Percentiles rank a stretch among this genome's conserved stretches.
Conservation (phyloP, 352 stramenopile species). For the Discostella stelligera region DNA sequence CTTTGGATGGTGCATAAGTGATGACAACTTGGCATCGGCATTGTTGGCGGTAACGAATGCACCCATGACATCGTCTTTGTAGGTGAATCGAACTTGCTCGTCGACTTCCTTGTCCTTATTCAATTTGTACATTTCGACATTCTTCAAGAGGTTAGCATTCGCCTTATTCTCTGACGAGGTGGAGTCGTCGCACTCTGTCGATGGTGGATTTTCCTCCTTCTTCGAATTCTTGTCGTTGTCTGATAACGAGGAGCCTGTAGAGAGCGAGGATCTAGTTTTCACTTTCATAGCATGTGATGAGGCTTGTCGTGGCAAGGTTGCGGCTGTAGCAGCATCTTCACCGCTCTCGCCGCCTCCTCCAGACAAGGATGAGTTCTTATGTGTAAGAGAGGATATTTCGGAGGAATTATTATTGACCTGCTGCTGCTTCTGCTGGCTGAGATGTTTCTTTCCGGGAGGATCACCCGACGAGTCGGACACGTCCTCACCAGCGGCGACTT, state of each 20-base stretch:
- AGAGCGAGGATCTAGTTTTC: background rate
- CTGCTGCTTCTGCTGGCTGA: constrained; percentile 18
- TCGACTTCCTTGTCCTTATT: constrained; percentile 44
- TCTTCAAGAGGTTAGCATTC: constrained; percentile 61
- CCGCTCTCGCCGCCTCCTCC: constrained; percentile 1
- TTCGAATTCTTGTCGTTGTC: constrained; percentile 10
- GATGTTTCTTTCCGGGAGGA: constrained; percentile 10
- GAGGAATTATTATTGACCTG: constrained; percentile 1
- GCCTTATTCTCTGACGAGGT: constrained; percentile 64
- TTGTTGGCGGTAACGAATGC: constrained; percentile 80
- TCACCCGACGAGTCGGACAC: constrained; percentile 39
- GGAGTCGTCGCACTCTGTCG: constrained; percentile 54
- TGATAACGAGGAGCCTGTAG: background rate
- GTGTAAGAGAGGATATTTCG: constrained; percentile 30
- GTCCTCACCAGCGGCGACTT: constrained; percentile 38
- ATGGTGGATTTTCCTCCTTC: constrained; percentile 6
- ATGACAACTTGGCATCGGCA: constrained; percentile 72
- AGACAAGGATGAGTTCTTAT: constrained; percentile 37
- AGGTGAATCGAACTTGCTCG: constrained; percentile 33
- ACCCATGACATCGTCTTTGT: constrained; percentile 81
- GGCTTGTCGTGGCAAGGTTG: background rate
- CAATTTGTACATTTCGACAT: constrained; percentile 65
- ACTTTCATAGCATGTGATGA: constrained; percentile 7
- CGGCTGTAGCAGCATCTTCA: constrained; percentile 1
- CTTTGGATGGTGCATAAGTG: constrained; percentile 62